Evolutionary conservation across 345 rosid species (phyloP), one percentile per base, ranked within the genome.

Genomic region (Rhizophora apiculata): DNA sequence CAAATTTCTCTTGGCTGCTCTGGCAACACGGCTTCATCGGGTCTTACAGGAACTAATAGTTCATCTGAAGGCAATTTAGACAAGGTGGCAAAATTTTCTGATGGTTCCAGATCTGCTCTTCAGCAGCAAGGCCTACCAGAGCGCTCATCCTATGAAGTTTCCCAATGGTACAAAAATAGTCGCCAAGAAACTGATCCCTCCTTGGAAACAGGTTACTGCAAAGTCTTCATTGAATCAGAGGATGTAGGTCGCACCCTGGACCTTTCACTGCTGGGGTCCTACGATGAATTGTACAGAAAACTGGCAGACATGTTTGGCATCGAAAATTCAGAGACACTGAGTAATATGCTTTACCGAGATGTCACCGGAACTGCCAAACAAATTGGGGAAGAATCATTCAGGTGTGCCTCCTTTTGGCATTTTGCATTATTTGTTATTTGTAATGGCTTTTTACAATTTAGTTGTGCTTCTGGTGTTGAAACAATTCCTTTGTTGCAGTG

Each of bases 151-250:
- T 67, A 78, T 55, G 81, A 73, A 64, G 76, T 76, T 26, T 67
- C 71, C 21, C 86, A 62, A 10, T 78, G 83, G 80, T 78, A 54
- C 34, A 78, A 69, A 71, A 74, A 81, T 60, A 75, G 56, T 8
- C 72, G 54, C 62, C 80, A 67, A 74, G 86, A 82, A 56, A 51
- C 62, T 0, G 83, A 88, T 59, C 71, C 65, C 8, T 68, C 70
- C 22, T 65, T 70, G 24, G 83, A 83, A 64, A 76, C 71, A 3
- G 83, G 87, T 43, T 83, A 82, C 27, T 86, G 89, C 80, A 86
- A 82, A 67, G 87, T 86, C 19, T 86, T 86, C 80, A 74, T 86
- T 77, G 87, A 80, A 71, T 83, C 87, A 0, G 87, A 86, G 64
- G 86, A 86, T 31, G 82, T 82, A 11, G 89, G 89, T 30, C 86